phyloP scores from a whole-genome alignment of 208 protist genomes.

The Balamuthia mandrillaris region DNA sequence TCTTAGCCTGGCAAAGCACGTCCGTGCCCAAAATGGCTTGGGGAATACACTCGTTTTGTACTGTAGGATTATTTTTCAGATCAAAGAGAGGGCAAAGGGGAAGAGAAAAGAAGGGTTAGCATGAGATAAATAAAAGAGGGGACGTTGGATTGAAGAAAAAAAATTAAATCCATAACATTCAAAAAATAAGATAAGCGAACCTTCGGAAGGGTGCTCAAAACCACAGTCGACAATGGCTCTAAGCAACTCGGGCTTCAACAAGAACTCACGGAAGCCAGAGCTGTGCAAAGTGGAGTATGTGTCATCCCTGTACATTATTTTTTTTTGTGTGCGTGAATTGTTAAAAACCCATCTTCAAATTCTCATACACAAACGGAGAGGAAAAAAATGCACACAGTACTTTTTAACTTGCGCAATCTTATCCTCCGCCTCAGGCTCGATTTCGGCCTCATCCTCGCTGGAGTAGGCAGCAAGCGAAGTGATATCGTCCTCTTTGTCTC shows the following conservation, averaged over 20 bases:
- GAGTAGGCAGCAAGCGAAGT: too few relatives aligned
- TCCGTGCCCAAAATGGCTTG: conserved; percentile 96
- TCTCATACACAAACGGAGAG: too few relatives aligned
- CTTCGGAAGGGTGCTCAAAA: conserved; percentile 90
- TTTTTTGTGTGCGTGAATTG: too few relatives aligned
- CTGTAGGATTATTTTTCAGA: too few relatives aligned
- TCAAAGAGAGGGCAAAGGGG: neutral
- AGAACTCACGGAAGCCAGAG: conserved; percentile 94
- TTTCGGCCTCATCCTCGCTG: too few relatives aligned
- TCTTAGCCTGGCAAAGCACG: conserved; percentile 98
- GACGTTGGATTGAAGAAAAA: neutral
- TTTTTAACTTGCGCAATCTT: too few relatives aligned
- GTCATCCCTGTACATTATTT: too few relatives aligned
- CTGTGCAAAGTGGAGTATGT: conserved; percentile 5
- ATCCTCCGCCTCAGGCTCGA: too few relatives aligned
- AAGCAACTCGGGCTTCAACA: conserved; percentile 97
- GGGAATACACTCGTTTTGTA: conserved; percentile 98
- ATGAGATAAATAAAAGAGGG: neutral
- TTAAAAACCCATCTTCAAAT: too few relatives aligned
- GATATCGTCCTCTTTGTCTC: too few relatives aligned
- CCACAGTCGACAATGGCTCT: conserved; percentile 90
- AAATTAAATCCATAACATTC: neutral
- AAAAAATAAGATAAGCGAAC: conserved; percentile 23
- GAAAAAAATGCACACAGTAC: too few relatives aligned
- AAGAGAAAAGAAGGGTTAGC: neutral